Base-by-base conservation (phyloP, 164 flowering plant genomes). In the Santalum album region DNA sequence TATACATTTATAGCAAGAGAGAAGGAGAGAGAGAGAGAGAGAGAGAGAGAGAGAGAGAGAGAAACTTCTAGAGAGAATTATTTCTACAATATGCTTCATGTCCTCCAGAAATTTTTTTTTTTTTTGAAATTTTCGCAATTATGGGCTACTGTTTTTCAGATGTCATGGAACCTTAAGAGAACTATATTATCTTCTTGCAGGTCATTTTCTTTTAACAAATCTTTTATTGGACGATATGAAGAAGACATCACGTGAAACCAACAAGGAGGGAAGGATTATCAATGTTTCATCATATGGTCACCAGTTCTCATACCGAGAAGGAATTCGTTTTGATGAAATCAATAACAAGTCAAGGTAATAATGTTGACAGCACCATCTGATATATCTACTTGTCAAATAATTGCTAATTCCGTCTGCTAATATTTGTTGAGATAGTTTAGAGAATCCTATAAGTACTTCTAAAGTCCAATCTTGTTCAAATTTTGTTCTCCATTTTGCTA, bases 171-270 rank as follows among this genome's bases (percentile, higher is more conserved):
- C n/a, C n/a, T n/a, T n/a, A n/a, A n/a, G n/a, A n/a, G n/a, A n/a
- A n/a, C n/a, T n/a, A n/a, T n/a, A 43, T 29, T 29, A 19, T 43
- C 12, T 16, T 43, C 21, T 20, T 71, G 61, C 77, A 85, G 92
- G 92, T 59, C 92, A 82, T 76, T 89, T 86, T 71, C 90, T 86
- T 51, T 56, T 89, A 67, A 86, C 95, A 52, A 60, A 81, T 63
- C 79, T 89, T 21, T 57, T 89, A 62, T 55, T 89, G 73, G 88
- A 84, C 1, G 81, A 67, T 25, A 82, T 89, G 90, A 84, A 84
- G 50, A 72, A 53, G 11, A 82, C 92, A 23, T 79, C 85, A 16
- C 52, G 20, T 10, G 50, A 74, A 65, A 77, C 75, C 53, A 65
- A 64, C 1, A 66, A 25, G 56, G 90, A 89, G 70, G 96, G 96